Conservation (phyloP, 164 flowering plant genomes). For the Chloranthus sessilifolius region DNA sequence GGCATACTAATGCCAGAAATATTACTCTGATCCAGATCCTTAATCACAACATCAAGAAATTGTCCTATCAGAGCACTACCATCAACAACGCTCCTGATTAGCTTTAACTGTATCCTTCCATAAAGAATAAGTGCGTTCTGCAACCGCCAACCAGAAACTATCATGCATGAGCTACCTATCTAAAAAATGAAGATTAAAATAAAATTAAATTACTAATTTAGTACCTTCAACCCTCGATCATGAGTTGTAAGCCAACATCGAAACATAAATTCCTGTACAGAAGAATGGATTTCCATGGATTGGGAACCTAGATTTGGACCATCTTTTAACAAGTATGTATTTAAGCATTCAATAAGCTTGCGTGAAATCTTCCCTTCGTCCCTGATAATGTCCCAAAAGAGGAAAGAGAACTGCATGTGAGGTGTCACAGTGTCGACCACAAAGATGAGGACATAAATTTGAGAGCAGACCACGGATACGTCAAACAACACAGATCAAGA, state of each 20-base stretch:
- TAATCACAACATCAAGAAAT: slow-evolving; percentile 62
- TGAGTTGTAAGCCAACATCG: slow-evolving; percentile 67
- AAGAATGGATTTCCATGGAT: slow-evolving; percentile 66
- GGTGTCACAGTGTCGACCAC: no score
- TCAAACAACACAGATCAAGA: no score
- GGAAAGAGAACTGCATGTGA: no score
- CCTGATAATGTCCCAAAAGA: slow-evolving; percentile 35
- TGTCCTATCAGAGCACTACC: slow-evolving; percentile 52
- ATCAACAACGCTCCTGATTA: slow-evolving; percentile 51
- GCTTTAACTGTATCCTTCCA: slow-evolving; percentile 70
- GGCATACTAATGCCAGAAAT: slow-evolving; percentile 19
- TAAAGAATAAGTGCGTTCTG: slow-evolving; percentile 70
- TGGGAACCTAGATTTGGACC: slow-evolving; percentile 79
- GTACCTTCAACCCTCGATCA: slow-evolving; percentile 77
- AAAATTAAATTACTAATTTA: neutral
- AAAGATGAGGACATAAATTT: no score
- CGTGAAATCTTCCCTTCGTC: slow-evolving; percentile 82
- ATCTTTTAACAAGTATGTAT: slow-evolving; percentile 67
- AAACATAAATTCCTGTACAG: slow-evolving; percentile 60
- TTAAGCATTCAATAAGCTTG: slow-evolving; percentile 86
- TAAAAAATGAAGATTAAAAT: neutral
- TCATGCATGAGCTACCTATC: neutral
- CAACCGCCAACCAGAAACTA: slow-evolving; percentile 15
- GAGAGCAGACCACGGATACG: no score
- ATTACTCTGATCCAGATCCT: slow-evolving; percentile 75